Base-by-base conservation (phyloP, 2,329 filamentous ascomycete genomes). In the Trichoderma sp. region DNA sequence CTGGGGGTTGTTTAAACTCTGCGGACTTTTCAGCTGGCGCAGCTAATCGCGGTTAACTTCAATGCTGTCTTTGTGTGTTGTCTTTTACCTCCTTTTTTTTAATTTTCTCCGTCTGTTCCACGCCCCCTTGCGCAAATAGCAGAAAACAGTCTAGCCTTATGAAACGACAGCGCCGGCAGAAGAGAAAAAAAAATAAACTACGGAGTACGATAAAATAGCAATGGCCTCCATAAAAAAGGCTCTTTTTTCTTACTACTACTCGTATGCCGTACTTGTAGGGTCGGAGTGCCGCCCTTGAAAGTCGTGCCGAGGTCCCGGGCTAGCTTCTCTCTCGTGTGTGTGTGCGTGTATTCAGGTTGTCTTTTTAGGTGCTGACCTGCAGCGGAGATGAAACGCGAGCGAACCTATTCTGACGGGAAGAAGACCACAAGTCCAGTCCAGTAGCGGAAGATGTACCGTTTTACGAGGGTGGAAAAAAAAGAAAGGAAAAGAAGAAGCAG, bases 321-420 rank as follows among this genome's bases (percentile, higher is more conserved):
- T 47, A 32, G 26, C 43, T 30, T 58, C 67, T 47, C 53, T 58
- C 53, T 47, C 30, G 17, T n/a, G 55, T 59, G 55, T 59, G 26
- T 28, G 39, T 36, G 61, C 43, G 43, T 50, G 43, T 50, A 12
- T 12, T 17, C 15, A 2, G 9, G 9, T 47, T 17, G 36, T 26
- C 11, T 34, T 55, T 66, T 64, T 58, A 59, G 50, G 68, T 65
- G 68, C 59, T 66, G 68, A 71, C 68, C 20, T 65, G 61, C 61
- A 67, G 62, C 34, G 36, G 62, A 66, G 61, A 66, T 53, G 69
- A 26, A 39, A 61, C 55, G 12, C 55, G 55, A 71, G 58, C 23
- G 67, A 43, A 66, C 66, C n/a, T 17, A 34, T 30, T 43, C n/a
- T 28, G 34, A 36, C 11, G 20, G 17, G 20, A 28, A 30, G n/a